Evolutionary conservation across 352 stramenopile genomes (phyloP).

Genomic region (Phytophthora macrochlamydospora): DNA sequence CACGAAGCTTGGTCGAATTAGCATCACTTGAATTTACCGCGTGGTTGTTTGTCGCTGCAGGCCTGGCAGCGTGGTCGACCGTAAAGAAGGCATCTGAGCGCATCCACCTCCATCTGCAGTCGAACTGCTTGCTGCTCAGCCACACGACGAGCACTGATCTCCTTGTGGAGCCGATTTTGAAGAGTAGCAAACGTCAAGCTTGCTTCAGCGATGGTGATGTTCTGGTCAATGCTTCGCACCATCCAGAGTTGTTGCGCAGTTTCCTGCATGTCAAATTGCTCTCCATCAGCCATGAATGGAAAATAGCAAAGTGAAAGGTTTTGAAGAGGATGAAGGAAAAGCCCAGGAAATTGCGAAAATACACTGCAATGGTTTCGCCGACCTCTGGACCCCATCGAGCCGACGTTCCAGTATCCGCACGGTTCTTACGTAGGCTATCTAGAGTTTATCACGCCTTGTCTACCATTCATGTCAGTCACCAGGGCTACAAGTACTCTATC

Average conservation of each 20-base stretch:
- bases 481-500: slow-evolving; percentile 21
- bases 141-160: not conserved
- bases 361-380: no score
- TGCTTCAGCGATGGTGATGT: not conserved
- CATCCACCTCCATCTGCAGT: slow-evolving; percentile 4
- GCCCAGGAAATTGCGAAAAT: no score
- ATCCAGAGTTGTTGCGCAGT: no score
- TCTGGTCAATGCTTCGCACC: not conserved
- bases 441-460: slow-evolving; percentile 8
- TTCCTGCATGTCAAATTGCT: no score
- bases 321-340: no score
- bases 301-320: no score
- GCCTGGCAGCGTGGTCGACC: no score
- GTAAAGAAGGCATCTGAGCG: no score
- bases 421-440: not conserved
- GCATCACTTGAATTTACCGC: no score
- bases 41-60: not conserved
- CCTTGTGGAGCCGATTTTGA: not conserved
- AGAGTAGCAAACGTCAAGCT: not conserved
- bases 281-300: no score
- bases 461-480: slow-evolving; percentile 20
- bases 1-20: no score
- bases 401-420: not conserved
- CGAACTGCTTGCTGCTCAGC: not conserved
- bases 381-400: not conserved